A percentile compares a stretch with the other conserved stretches of the same genome.
Evolutionary conservation across 257 asterid species (phyloP).

Genomic region (Solanum etuberosum): DNA sequence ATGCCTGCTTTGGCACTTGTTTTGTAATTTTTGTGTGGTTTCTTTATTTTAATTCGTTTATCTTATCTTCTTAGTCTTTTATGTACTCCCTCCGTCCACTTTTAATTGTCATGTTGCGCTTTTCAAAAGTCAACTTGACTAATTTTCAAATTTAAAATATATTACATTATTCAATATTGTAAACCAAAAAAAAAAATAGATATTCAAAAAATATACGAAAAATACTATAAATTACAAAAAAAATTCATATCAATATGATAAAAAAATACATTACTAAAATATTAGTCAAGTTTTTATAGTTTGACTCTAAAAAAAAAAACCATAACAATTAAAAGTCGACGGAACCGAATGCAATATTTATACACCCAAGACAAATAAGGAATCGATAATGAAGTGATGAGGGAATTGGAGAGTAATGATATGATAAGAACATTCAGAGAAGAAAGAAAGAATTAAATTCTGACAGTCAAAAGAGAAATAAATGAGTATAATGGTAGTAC

Average conservation of each 20-base stretch:
- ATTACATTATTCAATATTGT: too few relatives aligned
- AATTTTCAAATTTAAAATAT: too few relatives aligned
- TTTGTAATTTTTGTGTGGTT: neutral
- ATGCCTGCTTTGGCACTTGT: neutral
- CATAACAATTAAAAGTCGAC: neutral
- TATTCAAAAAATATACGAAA: neutral
- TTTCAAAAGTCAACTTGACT: too few relatives aligned
- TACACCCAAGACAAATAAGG: neutral
- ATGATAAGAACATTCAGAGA: neutral
- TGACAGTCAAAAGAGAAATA: slow-evolving; percentile 1
- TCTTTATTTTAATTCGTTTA: neutral
- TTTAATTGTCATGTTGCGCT: too few relatives aligned
- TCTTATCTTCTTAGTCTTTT: too few relatives aligned
- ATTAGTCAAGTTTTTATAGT: too few relatives aligned
- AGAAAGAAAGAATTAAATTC: neutral
- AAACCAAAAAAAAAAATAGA: too few relatives aligned
- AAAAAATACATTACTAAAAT: too few relatives aligned
- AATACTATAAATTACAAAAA: too few relatives aligned
- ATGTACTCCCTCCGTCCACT: neutral
- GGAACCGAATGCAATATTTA: neutral
- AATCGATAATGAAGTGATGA: neutral
- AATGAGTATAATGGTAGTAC: neutral
- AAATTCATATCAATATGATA: neutral
- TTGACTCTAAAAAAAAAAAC: neutral
- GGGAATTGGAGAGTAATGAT: neutral